A percentile compares a stretch with the other conserved stretches of the same genome.
These are phyloP conservation scores for Alternaria rosae DNA, from an alignment of 2,329 filamentous ascomycete genomes.

Conservation along the genomic window DNA sequence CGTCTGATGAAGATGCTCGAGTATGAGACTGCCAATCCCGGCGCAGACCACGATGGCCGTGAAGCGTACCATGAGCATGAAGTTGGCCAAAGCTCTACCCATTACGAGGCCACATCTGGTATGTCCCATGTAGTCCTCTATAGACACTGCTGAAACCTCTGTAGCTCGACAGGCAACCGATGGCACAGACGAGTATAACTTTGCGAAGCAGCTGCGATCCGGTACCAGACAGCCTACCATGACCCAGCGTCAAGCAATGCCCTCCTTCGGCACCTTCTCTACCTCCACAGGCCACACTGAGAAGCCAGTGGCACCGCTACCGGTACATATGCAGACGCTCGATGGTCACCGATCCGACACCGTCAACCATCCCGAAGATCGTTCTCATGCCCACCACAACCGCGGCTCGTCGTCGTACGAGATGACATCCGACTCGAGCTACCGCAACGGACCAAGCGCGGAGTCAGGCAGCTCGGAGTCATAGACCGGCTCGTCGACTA, in stretches of 20 bases:
- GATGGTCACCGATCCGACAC: conserved; percentile 38
- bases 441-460: conserved; percentile 34
- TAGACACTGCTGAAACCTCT: conserved; percentile 17
- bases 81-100: background rate
- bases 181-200: conserved; percentile 39
- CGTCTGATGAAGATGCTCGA: conserved; percentile 58
- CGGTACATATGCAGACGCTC: conserved; percentile 29
- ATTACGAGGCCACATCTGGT: conserved; percentile 1
- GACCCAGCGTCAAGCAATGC: conserved; percentile 7
- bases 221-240: conserved; percentile 6
- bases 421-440: conserved; percentile 30
- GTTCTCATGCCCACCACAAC: conserved; percentile 29
- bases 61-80: conserved; percentile 37
- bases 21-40: conserved; percentile 60
- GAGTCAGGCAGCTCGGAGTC: conserved; percentile 37
- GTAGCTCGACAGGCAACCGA: conserved; percentile 35
- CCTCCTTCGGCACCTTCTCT: conserved; percentile 2
- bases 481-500: conserved; percentile 30
- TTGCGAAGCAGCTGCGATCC: conserved; percentile 20
- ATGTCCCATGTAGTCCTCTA: background rate
- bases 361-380: conserved; percentile 34
- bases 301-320: conserved; percentile 23
- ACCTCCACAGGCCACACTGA: conserved; percentile 7
- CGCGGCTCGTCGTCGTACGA: conserved; percentile 29
- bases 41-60: conserved; percentile 56